A percentile compares a stretch with the other conserved stretches of the same genome.
These are phyloP conservation scores for Mallotus repandus DNA, from an alignment of 441 rosid species.

Conservation along the genomic window DNA sequence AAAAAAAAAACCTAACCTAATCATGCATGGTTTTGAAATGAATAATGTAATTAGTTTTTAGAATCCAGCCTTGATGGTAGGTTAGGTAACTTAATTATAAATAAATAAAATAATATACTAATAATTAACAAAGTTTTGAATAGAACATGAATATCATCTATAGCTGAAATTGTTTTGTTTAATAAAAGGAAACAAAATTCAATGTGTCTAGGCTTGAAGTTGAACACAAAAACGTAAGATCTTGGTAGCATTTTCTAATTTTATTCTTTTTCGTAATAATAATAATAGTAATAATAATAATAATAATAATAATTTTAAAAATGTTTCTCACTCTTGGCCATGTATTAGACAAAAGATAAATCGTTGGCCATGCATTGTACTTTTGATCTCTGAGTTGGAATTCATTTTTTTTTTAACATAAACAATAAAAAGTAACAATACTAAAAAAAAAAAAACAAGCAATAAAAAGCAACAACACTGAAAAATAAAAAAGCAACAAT, in stretches of 20 bases:
- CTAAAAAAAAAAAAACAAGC: too few relatives aligned
- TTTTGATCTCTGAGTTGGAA: slow-evolving; percentile 1
- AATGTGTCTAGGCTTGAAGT: neutral
- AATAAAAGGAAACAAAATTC: too few relatives aligned
- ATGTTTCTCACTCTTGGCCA: neutral
- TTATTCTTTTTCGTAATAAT: too few relatives aligned
- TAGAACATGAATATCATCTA: neutral
- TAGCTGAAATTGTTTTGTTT: too few relatives aligned
- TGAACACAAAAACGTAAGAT: slow-evolving; percentile 1
- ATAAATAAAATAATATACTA: neutral
- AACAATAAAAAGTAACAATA: too few relatives aligned
- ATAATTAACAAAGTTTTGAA: slow-evolving; percentile 10
- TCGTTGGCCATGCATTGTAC: neutral
- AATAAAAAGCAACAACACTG: too few relatives aligned
- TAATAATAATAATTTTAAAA: too few relatives aligned
- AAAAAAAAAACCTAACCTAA: too few relatives aligned
- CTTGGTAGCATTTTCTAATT: slow-evolving; percentile 23
- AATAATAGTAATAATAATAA: too few relatives aligned
- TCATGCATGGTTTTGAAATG: neutral
- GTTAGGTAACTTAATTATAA: slow-evolving; percentile 8
- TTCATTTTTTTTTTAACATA: neutral
- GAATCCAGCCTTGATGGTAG: slow-evolving; percentile 15
- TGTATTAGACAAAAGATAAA: slow-evolving; percentile 3
- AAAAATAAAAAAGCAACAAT: too few relatives aligned
- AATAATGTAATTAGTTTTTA: neutral